Percentiles rank a stretch among this genome's conserved stretches.
Evolutionary conservation across 768 basidiomycete genomes (phyloP).

Genomic region (Rhizopogon vesiculosus): DNA sequence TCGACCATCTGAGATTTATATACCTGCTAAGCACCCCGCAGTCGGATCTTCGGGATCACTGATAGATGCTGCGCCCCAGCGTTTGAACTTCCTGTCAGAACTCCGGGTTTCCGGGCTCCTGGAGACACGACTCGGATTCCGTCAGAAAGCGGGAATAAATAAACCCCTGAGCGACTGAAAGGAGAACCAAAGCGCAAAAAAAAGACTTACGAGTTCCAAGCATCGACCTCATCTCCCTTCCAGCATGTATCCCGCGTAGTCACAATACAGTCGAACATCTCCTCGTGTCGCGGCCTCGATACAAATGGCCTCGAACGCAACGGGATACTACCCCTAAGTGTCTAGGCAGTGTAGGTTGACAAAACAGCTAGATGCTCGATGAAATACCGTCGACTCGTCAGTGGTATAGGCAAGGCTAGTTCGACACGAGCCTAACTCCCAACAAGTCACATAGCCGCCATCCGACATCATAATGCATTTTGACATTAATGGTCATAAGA

Average conservation of each 20-base stretch:
- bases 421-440: no score
- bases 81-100: constrained; percentile 63
- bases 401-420: no score
- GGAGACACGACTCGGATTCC: constrained; percentile 45
- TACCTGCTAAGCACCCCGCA: no score
- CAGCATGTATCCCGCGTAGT: constrained; percentile 63
- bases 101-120: constrained; percentile 52
- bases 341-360: no score
- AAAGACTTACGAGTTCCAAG: constrained; percentile 68
- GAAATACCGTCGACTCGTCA: no score
- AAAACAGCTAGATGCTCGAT: no score
- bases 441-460: no score
- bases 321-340: no score
- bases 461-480: no score
- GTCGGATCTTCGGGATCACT: constrained; percentile 44
- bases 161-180: background rate
- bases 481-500: no score
- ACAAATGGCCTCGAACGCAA: constrained; percentile 57
- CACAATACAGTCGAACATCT: constrained; percentile 72
- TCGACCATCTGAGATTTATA: no score
- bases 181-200: background rate
- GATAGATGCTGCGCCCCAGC: constrained; percentile 50
- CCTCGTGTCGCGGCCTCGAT: constrained; percentile 47
- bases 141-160: constrained; percentile 53
- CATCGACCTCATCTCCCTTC: constrained; percentile 76